Base-by-base conservation (phyloP, 2,329 filamentous ascomycete genomes). In the Fusarium sp. region DNA sequence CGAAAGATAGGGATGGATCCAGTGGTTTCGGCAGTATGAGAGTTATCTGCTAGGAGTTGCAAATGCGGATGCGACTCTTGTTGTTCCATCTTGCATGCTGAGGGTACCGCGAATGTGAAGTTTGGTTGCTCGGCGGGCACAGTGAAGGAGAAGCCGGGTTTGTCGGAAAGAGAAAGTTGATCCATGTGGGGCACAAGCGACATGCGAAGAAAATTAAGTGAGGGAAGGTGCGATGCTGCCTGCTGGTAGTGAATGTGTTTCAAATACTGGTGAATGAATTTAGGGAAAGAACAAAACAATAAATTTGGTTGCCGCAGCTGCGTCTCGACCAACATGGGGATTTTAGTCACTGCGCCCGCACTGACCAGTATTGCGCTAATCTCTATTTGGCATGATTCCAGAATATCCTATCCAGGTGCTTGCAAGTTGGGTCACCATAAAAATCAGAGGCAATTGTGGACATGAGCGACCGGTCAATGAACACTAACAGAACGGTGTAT, bases 1-100 rank as follows among this genome's bases (percentile, higher is more conserved):
- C 34, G 34, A 3, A 54, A 25, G 0, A 54, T 18, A 2, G 52
- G 52, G 2, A 34, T 21, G 0, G 41, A 34, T 0, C 28, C 52
- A 0, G 30, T 8, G 0, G 26, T 0, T 3, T 16, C 31, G 0
- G 41, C n/a, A 4, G 31, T 26, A 2, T 28, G 19, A 1, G 16
- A 3, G 4, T n/a, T n/a, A 3, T 54, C 23, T 0, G 12, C 21
- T 1, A 54, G 28, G 0, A 46, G 18, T 4, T 45, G 14, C 3
- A 54, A 3, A 19, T 54, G 51, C 1, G 51, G 51, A 9, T 54
- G 48, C 34, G 6, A 7, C 18, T 37, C 34, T 11, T 11, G 10
- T 37, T 37, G 34, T n/a, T 37, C 18, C 34, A 37, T 37, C 4
- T 37, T 37, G 18, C 34, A 37, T 12, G 34, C 34, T 7, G 34